A percentile compares a stretch with the other conserved stretches of the same genome.
Conservation (phyloP, 2,329 filamentous ascomycete genomes). For the Coniella vitis region DNA sequence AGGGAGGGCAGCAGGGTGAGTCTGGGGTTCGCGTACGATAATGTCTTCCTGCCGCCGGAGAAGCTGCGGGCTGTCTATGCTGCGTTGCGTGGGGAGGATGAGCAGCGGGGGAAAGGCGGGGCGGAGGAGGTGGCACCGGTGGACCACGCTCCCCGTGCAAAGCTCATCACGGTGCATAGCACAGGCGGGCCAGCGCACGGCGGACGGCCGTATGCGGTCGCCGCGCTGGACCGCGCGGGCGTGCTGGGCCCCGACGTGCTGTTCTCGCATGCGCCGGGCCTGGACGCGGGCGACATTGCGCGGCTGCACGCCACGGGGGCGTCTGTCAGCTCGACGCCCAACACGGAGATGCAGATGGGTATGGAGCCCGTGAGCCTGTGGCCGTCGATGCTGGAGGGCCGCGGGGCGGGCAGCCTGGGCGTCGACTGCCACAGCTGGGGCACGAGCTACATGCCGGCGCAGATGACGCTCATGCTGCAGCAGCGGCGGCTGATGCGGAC, state of each 20-base stretch:
- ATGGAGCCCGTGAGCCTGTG: constrained; percentile 29
- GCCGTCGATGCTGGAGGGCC: constrained; percentile 23
- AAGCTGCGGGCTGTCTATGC: constrained; percentile 30
- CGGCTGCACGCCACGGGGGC: constrained; percentile 28
- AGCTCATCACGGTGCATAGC: constrained; percentile 36
- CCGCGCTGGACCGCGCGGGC: constrained; percentile 26
- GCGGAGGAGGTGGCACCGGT: too few relatives aligned
- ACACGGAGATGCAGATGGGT: constrained; percentile 45
- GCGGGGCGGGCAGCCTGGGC: constrained; percentile 24
- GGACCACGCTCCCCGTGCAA: constrained; percentile 26
- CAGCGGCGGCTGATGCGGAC: constrained; percentile 24
- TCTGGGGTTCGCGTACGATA: constrained; percentile 38
- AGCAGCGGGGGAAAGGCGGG: too few relatives aligned
- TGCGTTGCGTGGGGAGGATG: constrained; percentile 25
- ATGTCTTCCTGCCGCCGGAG: constrained; percentile 31
- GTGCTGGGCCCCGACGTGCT: constrained; percentile 36
- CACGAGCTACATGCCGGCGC: constrained; percentile 24
- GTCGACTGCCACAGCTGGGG: constrained; percentile 29
- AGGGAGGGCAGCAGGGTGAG: constrained; percentile 29
- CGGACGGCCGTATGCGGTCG: constrained; percentile 16
- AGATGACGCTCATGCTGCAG: constrained; percentile 28
- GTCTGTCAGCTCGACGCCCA: constrained; percentile 37
- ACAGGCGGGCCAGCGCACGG: constrained; percentile 16
- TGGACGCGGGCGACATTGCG: constrained; percentile 27
- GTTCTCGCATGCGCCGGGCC: constrained; percentile 32